These are phyloP conservation scores for Xylaria sp. DNA, from an alignment of 2,329 filamentous ascomycete species.

Conservation along the genomic window DNA sequence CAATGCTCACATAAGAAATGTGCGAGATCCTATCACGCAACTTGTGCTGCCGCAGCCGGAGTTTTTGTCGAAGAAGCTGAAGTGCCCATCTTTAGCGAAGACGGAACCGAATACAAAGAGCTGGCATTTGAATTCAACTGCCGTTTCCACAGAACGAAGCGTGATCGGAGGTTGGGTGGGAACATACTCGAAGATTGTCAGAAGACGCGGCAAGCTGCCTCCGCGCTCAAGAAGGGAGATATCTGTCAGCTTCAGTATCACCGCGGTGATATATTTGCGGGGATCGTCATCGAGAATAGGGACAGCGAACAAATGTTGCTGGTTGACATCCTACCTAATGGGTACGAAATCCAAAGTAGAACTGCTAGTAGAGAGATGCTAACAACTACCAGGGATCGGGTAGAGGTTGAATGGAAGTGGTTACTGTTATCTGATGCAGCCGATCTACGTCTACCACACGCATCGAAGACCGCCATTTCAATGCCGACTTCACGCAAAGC, in stretches of 20 bases:
- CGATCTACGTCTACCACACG: constrained; percentile 68
- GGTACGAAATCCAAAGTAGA: constrained; percentile 44
- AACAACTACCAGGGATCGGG: constrained; percentile 54
- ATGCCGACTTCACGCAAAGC: constrained; percentile 60
- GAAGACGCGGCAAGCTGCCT: constrained; percentile 63
- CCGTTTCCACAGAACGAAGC: constrained; percentile 85
- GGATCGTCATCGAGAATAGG: constrained; percentile 78
- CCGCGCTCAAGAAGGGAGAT: constrained; percentile 63
- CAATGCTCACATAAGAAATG: constrained; percentile 96
- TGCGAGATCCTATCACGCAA: constrained; percentile 87
- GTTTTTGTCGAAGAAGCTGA: constrained; percentile 86
- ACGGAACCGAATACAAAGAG: constrained; percentile 87
- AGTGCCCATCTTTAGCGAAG: constrained; percentile 80
- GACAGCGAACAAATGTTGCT: constrained; percentile 68
- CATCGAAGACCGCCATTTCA: constrained; percentile 65
- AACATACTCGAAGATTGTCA: constrained; percentile 65
- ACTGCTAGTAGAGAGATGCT: constrained; percentile 31
- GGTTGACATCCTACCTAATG: constrained; percentile 77
- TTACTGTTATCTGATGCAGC: constrained; percentile 65
- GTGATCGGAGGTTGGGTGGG: constrained; percentile 68
- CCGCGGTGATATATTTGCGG: constrained; percentile 84
- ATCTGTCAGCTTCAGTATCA: constrained; percentile 83
- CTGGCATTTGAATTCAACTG: constrained; percentile 91
- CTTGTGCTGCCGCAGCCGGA: constrained; percentile 85
- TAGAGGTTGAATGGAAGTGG: constrained; percentile 84